Conservation (phyloP, 345 rosid genomes). For the Eucalyptus tenuipes region DNA sequence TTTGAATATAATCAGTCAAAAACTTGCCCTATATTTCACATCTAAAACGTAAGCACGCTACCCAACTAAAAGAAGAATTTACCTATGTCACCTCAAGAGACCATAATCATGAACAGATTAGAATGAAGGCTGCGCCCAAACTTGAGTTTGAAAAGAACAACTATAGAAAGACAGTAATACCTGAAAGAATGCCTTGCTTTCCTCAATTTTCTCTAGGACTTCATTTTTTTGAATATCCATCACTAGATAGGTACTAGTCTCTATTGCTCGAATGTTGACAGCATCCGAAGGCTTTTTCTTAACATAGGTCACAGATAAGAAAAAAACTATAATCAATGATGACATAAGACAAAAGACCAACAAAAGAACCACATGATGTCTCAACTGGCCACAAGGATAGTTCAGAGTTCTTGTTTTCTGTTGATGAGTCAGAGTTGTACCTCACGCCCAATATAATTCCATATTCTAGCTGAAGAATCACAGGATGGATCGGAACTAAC, state of each 20-base stretch:
- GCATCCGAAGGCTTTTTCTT: slow-evolving; percentile 69
- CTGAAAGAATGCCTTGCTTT: slow-evolving; percentile 98
- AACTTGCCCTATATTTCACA: not conserved
- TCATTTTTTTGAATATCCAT: slow-evolving; percentile 31
- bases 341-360: not conserved
- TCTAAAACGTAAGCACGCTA: not conserved
- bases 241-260: slow-evolving; percentile 53
- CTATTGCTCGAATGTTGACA: slow-evolving; percentile 82
- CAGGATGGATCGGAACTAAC: slow-evolving; percentile 39
- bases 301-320: not conserved
- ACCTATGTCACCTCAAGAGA: not conserved
- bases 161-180: slow-evolving; percentile 6
- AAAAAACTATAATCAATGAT: not conserved
- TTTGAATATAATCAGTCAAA: not conserved
- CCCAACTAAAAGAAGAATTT: not conserved
- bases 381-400: not conserved
- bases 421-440: slow-evolving; percentile 11
- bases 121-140: not conserved
- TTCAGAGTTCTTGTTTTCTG: not conserved
- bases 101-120: not conserved
- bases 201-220: slow-evolving; percentile 85
- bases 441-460: slow-evolving; percentile 84
- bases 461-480: slow-evolving; percentile 49
- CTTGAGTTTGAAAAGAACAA: not conserved
- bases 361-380: not conserved